A percentile compares a stretch with the other conserved stretches of the same genome.
Evolutionary conservation across 2,329 filamentous ascomycete genomes (phyloP).

Genomic region (Trichoderma hamatum): DNA sequence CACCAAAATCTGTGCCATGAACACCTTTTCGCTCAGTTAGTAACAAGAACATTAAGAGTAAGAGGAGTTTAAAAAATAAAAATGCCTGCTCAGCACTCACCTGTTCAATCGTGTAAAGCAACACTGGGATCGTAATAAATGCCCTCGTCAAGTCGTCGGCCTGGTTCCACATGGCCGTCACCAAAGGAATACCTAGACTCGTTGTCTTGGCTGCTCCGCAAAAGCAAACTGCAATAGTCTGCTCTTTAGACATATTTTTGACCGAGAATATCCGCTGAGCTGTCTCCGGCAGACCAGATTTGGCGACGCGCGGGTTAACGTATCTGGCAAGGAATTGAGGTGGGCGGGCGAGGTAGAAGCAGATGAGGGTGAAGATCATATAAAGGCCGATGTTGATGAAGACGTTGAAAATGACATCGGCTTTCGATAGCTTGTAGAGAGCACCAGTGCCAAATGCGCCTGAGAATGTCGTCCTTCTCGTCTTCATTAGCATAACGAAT

Average conservation of each 20-base stretch:
- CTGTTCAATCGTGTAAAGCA: constrained; percentile 65
- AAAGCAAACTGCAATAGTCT: constrained; percentile 72
- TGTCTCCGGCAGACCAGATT: constrained; percentile 37
- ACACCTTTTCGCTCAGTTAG: constrained; percentile 36
- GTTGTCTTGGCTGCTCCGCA: constrained; percentile 75
- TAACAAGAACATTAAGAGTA: background rate
- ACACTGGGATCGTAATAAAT: constrained; percentile 64
- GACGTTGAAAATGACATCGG: constrained; percentile 67
- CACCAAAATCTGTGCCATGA: constrained; percentile 50
- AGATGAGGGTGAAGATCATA: constrained; percentile 64
- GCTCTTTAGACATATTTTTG: constrained; percentile 58
- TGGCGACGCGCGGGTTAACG: constrained; percentile 42
- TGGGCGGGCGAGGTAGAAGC: constrained; percentile 55
- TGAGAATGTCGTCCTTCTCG: constrained; percentile 66
- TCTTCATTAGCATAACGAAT: background rate
- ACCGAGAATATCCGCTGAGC: constrained; percentile 47
- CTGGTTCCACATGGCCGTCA: constrained; percentile 67
- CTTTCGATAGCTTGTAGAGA: constrained; percentile 58
- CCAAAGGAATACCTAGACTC: constrained; percentile 68
- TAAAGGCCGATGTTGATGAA: constrained; percentile 69
- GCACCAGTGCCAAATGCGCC: constrained; percentile 66
- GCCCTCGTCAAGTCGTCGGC: constrained; percentile 57
- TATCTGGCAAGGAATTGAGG: constrained; percentile 39
- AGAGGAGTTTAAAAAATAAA: background rate
- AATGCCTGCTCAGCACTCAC: constrained; percentile 33